Percentiles rank a stretch among this genome's conserved stretches.
phyloP scores from a whole-genome alignment of 805 yeast species.

The Teunomyces panamensis region DNA sequence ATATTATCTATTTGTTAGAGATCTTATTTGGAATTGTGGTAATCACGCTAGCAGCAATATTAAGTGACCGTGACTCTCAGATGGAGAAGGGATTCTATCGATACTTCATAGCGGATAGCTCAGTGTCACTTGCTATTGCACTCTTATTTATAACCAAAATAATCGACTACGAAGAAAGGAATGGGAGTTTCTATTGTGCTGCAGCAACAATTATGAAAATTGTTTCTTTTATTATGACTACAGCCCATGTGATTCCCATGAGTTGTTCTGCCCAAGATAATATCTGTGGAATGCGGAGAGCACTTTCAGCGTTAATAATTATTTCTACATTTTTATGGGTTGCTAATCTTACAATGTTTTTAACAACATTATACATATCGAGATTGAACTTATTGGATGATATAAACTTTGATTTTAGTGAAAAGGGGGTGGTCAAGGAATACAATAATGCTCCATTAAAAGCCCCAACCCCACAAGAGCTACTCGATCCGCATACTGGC shows the following conservation, averaged over 20 bases:
- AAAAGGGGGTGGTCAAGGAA: constrained; percentile 8
- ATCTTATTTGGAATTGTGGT: constrained; percentile 25
- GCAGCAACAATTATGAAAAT: constrained; percentile 32
- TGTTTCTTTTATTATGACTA: constrained; percentile 32
- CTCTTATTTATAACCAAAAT: constrained; percentile 33
- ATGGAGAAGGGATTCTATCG: constrained; percentile 27
- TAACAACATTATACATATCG: constrained; percentile 39
- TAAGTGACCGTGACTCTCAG: constrained; percentile 21
- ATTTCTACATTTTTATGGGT: constrained; percentile 40
- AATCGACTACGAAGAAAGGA: constrained; percentile 37
- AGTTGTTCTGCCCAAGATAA: constrained; percentile 16
- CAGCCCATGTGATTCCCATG: constrained; percentile 25
- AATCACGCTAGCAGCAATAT: constrained; percentile 24
- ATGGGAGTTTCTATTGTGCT: constrained; percentile 40
- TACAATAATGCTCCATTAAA: constrained; percentile 4
- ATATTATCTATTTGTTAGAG: constrained; percentile 31
- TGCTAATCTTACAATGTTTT: constrained; percentile 32
- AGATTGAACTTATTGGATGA: constrained; percentile 31
- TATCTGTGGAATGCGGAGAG: constrained; percentile 31
- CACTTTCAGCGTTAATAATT: constrained; percentile 35
- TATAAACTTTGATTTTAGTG: constrained; percentile 30
- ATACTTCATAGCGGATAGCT: constrained; percentile 36
- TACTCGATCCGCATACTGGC: constrained; percentile 9
- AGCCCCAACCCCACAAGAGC: not conserved
- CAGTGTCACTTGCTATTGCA: constrained; percentile 31